These are phyloP conservation scores for Ophiostoma pallidulum DNA, from an alignment of 2,329 filamentous ascomycete genomes.

Conservation along the genomic window DNA sequence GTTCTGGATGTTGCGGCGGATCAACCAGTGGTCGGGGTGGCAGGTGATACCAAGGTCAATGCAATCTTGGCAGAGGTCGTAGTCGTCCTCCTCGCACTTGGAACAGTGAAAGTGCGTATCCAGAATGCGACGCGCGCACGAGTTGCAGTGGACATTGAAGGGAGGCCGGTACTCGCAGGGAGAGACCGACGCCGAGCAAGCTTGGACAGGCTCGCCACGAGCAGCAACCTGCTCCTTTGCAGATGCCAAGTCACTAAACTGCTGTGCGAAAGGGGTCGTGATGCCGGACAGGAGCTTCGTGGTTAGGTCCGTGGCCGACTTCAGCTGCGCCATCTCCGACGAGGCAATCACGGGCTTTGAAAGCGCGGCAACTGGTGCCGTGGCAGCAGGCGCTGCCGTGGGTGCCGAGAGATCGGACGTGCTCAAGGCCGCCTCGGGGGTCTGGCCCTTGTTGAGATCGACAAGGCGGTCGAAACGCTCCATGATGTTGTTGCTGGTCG, in stretches of 20 bases:
- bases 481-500: too few relatives aligned
- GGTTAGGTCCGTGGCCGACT: too few relatives aligned
- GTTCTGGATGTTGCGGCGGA: conserved; percentile 75
- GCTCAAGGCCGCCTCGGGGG: too few relatives aligned
- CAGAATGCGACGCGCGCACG: conserved; percentile 68
- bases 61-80: conserved; percentile 79
- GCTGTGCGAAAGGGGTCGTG: too few relatives aligned
- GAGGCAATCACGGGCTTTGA: background rate
- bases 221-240: too few relatives aligned
- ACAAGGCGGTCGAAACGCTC: too few relatives aligned
- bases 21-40: conserved; percentile 78
- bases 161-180: background rate
- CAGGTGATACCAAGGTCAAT: conserved; percentile 69
- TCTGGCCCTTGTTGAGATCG: conserved; percentile 1
- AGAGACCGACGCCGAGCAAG: background rate
- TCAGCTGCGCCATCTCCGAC: too few relatives aligned
- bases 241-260: too few relatives aligned
- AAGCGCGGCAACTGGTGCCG: background rate
- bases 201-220: too few relatives aligned
- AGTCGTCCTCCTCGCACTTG: conserved; percentile 87
- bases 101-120: conserved; percentile 90
- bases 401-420: background rate
- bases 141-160: conserved; percentile 91
- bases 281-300: too few relatives aligned
- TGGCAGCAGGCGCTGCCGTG: background rate